Conservation (phyloP, 106 monocot genomes). For the Dendrobium chrysotoxum region DNA sequence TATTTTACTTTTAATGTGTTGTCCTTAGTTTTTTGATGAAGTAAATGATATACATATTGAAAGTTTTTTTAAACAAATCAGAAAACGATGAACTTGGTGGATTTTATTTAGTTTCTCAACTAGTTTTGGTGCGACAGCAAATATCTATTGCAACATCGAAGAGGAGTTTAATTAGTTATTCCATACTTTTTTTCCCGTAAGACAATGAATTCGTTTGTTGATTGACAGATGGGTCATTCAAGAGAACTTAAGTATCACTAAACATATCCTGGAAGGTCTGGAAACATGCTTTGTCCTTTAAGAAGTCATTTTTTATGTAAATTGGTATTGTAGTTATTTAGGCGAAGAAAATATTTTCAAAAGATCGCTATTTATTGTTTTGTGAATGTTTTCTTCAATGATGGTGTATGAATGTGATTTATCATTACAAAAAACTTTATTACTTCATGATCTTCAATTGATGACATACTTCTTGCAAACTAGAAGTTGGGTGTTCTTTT, state of each 20-base stretch:
- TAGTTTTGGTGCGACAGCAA: neutral
- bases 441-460: neutral
- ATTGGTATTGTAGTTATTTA: too few species aligned
- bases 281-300: neutral
- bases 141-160: too few species aligned
- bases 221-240: neutral
- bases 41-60: neutral
- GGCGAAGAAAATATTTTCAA: neutral
- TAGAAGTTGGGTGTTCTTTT: neutral
- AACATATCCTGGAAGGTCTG: neutral
- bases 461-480: neutral
- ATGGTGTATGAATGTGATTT: neutral
- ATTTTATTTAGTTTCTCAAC: neutral
- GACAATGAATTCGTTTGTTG: neutral
- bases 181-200: neutral
- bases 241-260: neutral
- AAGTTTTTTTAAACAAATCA: neutral
- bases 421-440: neutral
- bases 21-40: neutral
- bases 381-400: neutral
- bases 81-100: neutral
- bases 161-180: neutral
- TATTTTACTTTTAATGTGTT: slow-evolving; percentile 2
- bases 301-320: too few species aligned
- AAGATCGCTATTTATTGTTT: neutral